Conservation (phyloP, 208 protist species). For the Leptomonas pyrrhocoris region DNA sequence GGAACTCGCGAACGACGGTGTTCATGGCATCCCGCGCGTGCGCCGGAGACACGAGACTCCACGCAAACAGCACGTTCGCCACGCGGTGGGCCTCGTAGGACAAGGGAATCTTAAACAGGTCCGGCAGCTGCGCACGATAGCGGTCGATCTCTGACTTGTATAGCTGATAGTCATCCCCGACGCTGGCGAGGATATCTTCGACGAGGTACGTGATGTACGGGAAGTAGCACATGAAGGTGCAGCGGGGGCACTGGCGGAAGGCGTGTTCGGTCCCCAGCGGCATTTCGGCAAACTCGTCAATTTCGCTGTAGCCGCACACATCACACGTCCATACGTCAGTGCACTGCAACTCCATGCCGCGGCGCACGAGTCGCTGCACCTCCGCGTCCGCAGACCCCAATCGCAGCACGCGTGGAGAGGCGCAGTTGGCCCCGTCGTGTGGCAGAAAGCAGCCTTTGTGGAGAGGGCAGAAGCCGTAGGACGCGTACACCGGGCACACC, state of each 20-base stretch:
- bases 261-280: conserved; percentile 73
- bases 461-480: conserved; percentile 87
- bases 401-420: conserved; percentile 34
- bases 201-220: conserved; percentile 85
- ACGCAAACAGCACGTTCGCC: conserved; percentile 77
- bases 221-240: conserved; percentile 83
- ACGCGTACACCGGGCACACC: conserved; percentile 68
- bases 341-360: conserved; percentile 43
- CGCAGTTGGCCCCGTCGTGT: conserved; percentile 42
- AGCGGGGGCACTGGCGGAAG: conserved; percentile 78
- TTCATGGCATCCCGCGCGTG: conserved; percentile 77
- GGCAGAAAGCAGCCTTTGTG: conserved; percentile 71
- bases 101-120: conserved; percentile 83
- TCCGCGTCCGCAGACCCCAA: conserved; percentile 47
- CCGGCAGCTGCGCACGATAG: conserved; percentile 64
- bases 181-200: conserved; percentile 50
- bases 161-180: conserved; percentile 86
- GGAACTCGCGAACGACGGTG: conserved; percentile 48
- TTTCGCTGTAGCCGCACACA: conserved; percentile 72
- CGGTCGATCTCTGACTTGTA: conserved; percentile 83
- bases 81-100: conserved; percentile 87
- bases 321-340: conserved; percentile 69
- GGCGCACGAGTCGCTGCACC: conserved; percentile 54
- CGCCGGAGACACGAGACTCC: conserved; percentile 79
- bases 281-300: conserved; percentile 56